A percentile compares a stretch with the other conserved stretches of the same genome.
Conservation (phyloP, 331 rosid genomes). For the Malus hybrid region DNA sequence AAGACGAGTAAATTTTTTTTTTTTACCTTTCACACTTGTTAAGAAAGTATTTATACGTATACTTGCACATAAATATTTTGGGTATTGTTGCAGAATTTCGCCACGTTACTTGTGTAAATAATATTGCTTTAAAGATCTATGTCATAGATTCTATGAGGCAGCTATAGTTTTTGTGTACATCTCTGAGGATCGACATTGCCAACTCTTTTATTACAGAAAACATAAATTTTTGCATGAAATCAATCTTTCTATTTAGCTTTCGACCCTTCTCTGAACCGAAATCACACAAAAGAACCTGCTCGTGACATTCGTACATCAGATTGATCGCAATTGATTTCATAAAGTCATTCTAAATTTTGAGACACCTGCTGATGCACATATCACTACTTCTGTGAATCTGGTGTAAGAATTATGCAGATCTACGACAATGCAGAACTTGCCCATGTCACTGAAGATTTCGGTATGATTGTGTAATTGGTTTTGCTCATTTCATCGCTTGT, state of each 20-base stretch:
- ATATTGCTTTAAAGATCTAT: constrained; percentile 24
- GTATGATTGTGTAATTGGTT: too few species aligned
- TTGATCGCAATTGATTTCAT: too few species aligned
- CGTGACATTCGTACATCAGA: not conserved
- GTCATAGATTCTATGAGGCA: not conserved
- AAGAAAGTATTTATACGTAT: constrained; percentile 33
- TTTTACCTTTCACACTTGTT: constrained; percentile 11
- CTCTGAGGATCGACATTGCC: not conserved
- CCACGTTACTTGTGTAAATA: constrained; percentile 35
- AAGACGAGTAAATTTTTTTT: constrained; percentile 16
- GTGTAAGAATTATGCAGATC: too few species aligned
- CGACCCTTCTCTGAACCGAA: not conserved
- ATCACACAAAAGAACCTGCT: not conserved
- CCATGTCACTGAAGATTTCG: too few species aligned
- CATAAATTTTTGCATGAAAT: not conserved
- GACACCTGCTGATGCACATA: too few species aligned
- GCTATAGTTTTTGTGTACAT: not conserved
- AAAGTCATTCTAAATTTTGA: too few species aligned
- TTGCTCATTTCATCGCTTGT: too few species aligned
- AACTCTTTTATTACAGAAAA: not conserved
- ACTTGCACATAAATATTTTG: constrained; percentile 42
- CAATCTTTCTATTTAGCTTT: not conserved
- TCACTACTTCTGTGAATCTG: too few species aligned
- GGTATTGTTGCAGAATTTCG: constrained; percentile 34
- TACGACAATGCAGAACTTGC: too few species aligned